A percentile compares a stretch with the other conserved stretches of the same genome.
phyloP scores from a whole-genome alignment of 345 rosid genomes.

The Fremontodendron californicum region DNA sequence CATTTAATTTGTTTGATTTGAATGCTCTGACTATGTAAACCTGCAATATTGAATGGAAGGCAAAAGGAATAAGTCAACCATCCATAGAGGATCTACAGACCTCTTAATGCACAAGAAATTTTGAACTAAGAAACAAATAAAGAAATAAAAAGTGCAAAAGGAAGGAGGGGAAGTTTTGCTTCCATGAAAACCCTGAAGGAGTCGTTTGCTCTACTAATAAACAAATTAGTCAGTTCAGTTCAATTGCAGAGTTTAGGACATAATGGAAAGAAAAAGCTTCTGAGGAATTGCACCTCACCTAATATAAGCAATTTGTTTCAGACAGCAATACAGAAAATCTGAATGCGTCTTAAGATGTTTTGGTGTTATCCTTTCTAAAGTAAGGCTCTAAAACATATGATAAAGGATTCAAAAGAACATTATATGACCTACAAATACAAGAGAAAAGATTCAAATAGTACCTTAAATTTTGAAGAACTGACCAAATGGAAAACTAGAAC shows the following conservation, averaged over 20 bases:
- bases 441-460: conserved; percentile 1
- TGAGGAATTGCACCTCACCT: not conserved
- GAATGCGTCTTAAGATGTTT: not conserved
- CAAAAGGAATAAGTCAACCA: not conserved
- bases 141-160: not conserved
- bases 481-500: conserved; percentile 55
- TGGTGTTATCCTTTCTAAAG: not conserved
- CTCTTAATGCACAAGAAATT: not conserved
- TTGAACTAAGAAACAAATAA: too few relatives aligned
- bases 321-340: not conserved
- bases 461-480: conserved; percentile 50
- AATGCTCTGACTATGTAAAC: conserved; percentile 35
- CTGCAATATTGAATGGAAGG: conserved; percentile 17
- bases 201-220: not conserved
- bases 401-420: not conserved
- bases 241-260: not conserved
- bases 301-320: not conserved
- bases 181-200: not conserved
- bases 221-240: not conserved
- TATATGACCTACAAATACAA: not conserved
- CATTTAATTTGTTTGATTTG: conserved; percentile 32
- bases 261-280: not conserved
- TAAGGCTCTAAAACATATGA: not conserved
- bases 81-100: not conserved
- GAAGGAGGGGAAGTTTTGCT: not conserved